phyloP scores from a whole-genome alignment of 2,329 filamentous ascomycete genomes.

The Ceratocystis cacaofunesta region DNA sequence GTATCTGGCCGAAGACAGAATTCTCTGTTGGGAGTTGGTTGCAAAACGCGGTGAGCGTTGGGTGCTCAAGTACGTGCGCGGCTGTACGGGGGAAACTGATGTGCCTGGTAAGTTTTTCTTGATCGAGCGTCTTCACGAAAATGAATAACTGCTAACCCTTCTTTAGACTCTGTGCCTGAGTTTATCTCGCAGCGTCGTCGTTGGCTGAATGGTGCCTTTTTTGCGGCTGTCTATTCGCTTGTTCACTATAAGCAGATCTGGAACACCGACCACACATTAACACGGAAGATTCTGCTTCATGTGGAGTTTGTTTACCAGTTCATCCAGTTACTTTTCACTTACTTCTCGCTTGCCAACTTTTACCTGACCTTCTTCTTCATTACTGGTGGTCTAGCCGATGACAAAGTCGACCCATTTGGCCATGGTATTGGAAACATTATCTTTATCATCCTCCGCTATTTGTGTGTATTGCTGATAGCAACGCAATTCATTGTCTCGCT shows the following conservation, averaged over 20 bases:
- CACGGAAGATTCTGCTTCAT: constrained; percentile 80
- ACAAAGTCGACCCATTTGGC: constrained; percentile 74
- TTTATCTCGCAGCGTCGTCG: constrained; percentile 92
- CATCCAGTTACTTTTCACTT: constrained; percentile 84
- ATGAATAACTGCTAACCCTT: constrained; percentile 19
- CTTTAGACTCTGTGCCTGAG: constrained; percentile 70
- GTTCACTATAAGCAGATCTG: constrained; percentile 91
- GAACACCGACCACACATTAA: constrained; percentile 77
- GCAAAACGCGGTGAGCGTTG: constrained; percentile 89
- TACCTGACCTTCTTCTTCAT: constrained; percentile 99
- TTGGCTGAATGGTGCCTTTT: constrained; percentile 98
- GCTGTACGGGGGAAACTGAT: constrained; percentile 92
- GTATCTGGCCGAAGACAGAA: constrained; percentile 82
- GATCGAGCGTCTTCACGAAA: neutral
- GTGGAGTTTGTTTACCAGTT: constrained; percentile 94
- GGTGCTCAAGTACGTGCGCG: constrained; percentile 97
- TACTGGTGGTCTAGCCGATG: constrained; percentile 72
- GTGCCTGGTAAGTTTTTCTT: constrained; percentile 58
- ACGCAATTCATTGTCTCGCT: constrained; percentile 94
- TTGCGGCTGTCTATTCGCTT: constrained; percentile 92
- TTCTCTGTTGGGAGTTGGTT: constrained; percentile 86
- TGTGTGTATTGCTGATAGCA: constrained; percentile 72
- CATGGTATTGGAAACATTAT: constrained; percentile 72
- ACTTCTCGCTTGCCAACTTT: constrained; percentile 96
- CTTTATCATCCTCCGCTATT: constrained; percentile 75